Evolutionary conservation across 306 rosid species (phyloP).

Genomic region (Quercus glauca): DNA sequence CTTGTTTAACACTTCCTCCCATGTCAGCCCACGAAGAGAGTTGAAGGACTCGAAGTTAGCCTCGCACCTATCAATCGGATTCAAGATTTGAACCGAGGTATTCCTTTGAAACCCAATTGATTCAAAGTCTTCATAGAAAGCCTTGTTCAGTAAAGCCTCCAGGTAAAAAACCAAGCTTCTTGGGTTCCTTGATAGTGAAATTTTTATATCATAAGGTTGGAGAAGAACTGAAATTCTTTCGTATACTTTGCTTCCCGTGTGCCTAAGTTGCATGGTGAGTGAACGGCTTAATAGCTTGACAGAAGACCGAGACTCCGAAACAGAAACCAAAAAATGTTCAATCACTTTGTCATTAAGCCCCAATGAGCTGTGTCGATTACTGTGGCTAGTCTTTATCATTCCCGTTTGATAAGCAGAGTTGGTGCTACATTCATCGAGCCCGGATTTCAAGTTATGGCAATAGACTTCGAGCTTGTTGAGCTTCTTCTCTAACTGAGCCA

Average conservation of each 20-base stretch:
- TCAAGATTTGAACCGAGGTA: constrained; percentile 39
- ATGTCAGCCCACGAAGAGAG: constrained; percentile 55
- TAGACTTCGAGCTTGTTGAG: constrained; percentile 83
- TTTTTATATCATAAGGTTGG: constrained; percentile 65
- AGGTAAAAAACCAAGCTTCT: constrained; percentile 56
- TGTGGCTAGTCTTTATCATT: constrained; percentile 2
- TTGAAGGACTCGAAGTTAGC: constrained; percentile 52
- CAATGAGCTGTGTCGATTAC: neutral
- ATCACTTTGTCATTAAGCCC: constrained; percentile 28
- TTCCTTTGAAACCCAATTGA: constrained; percentile 64
- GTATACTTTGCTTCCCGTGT: constrained; percentile 59
- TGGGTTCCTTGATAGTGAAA: constrained; percentile 59
- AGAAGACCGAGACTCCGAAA: constrained; percentile 68
- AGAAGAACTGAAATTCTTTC: constrained; percentile 65
- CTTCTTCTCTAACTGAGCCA: constrained; percentile 84
- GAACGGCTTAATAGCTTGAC: constrained; percentile 68
- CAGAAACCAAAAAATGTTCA: constrained; percentile 55
- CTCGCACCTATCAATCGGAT: constrained; percentile 64
- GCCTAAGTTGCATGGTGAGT: constrained; percentile 70
- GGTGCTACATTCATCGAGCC: constrained; percentile 65
- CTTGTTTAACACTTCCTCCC: constrained; percentile 86
- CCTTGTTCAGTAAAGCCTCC: constrained; percentile 64
- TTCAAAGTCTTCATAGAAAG: constrained; percentile 88
- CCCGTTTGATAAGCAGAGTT: constrained; percentile 23
- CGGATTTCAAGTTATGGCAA: constrained; percentile 71